Evolutionary conservation across 2,329 filamentous ascomycete genomes (phyloP), one percentile per base, ranked within the genome.

Genomic region (Colletotrichum sp.): DNA sequence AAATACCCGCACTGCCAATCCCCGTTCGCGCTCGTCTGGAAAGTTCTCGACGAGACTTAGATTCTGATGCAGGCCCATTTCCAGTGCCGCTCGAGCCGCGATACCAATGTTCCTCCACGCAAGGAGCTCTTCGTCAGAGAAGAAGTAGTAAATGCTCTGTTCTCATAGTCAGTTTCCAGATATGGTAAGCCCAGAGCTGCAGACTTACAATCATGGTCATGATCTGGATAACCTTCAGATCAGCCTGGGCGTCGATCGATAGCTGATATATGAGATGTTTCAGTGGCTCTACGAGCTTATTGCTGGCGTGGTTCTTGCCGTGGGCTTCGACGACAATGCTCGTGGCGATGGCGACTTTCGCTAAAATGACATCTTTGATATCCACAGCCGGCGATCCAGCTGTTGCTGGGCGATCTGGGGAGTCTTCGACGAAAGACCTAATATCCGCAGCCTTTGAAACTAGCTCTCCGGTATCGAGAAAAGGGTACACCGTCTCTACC

Each of bases 101-200:
- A 89, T 81, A 0, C 87, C 86, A 32, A 88, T 89, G 2, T 85
- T 82, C 1, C 87, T 84, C 86, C 87, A 89, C 0, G 87, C 84
- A 0, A 89, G 83, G 1, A 89, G 82, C 66, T 90, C 88, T 30
- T 89, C 86, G 59, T 89, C 88, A 5, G 83, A 83, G 74, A 89
- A 83, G 48, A 86, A 86, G 72, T 86, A 84, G 74, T 85, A 86
- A 4, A 85, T 85, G 70, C 83, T 85, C 83, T 85, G 52, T 7
- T 28, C 43, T 13, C 6, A 7, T 7, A 1, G 26, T 66, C 6
- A 65, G 38, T 12, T 28, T 48, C 1, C 3, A n/a, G 1, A 13
- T 3, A 16, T 7, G 26, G 24, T 28, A 8, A 30, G 1, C 0
- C n/a, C 28, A 4, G 7, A 26, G 7, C 2, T 28, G 4, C 5